phyloP scores from a whole-genome alignment of 176 grass and related monocot genomes.

The Eleusine coracana region DNA sequence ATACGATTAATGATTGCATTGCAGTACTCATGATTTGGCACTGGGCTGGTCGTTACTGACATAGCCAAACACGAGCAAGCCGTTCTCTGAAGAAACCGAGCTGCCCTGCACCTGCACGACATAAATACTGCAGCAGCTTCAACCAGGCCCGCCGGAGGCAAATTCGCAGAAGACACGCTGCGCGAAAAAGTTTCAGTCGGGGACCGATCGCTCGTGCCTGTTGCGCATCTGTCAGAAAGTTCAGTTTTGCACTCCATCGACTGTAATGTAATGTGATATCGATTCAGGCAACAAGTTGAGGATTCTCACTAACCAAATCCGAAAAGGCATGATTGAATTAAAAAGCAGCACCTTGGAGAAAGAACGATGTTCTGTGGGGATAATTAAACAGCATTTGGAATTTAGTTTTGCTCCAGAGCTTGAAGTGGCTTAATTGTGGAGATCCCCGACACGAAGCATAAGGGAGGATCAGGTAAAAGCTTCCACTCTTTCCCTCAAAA shows the following conservation, averaged over 20 bases:
- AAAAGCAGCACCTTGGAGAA: too few relatives aligned
- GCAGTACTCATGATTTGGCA: neutral
- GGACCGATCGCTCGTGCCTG: neutral
- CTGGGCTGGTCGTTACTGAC: constrained; percentile 20
- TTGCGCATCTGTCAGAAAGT: neutral
- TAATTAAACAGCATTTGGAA: too few relatives aligned
- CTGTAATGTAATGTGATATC: neutral
- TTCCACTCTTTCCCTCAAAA: too few relatives aligned
- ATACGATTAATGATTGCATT: neutral
- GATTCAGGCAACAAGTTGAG: neutral
- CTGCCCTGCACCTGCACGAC: neutral
- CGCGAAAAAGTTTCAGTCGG: neutral
- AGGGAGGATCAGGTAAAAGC: too few relatives aligned
- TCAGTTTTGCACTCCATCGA: neutral
- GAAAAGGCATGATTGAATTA: too few relatives aligned
- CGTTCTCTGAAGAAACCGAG: constrained; percentile 30
- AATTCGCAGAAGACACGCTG: neutral
- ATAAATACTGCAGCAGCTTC: constrained; percentile 24
- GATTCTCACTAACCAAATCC: too few relatives aligned
- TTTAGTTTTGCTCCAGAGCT: too few relatives aligned
- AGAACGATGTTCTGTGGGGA: too few relatives aligned
- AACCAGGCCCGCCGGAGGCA: too few relatives aligned
- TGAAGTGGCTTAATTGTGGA: too few relatives aligned
- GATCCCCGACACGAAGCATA: too few relatives aligned
- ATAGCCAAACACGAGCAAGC: constrained; percentile 6